phyloP scores from a whole-genome alignment of 177 flowering plant species.

The Tripterygium wilfordii region DNA sequence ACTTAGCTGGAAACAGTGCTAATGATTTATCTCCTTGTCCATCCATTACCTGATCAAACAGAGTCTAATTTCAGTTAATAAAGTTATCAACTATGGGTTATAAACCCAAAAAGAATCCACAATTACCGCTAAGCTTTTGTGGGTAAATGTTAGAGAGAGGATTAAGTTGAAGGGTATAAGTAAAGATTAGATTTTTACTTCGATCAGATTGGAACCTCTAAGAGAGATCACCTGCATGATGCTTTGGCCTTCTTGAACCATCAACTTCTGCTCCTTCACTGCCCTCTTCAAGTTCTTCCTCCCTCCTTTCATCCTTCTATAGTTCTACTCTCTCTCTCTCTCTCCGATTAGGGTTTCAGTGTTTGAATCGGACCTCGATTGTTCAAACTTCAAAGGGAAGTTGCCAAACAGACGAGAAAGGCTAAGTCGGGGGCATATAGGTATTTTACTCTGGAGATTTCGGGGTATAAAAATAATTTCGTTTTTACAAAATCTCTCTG shows the following conservation, averaged over 20 bases:
- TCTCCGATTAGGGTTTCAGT: neutral
- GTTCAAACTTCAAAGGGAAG: neutral
- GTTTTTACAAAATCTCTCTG: no score
- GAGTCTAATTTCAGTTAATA: no score
- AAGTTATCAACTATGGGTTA: no score
- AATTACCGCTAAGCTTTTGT: no score
- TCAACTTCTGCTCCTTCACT: slow-evolving; percentile 29
- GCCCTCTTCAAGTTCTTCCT: slow-evolving; percentile 83
- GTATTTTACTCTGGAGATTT: no score
- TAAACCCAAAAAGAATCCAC: no score
- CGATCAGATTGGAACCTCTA: slow-evolving; percentile 79
- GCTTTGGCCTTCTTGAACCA: slow-evolving; percentile 54
- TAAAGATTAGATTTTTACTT: slow-evolving; percentile 31
- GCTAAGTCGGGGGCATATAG: no score
- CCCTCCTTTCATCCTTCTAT: slow-evolving; percentile 42
- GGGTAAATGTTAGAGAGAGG: no score
- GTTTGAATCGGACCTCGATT: no score
- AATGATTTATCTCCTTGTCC: slow-evolving; percentile 55
- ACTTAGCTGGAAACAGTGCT: slow-evolving; percentile 87
- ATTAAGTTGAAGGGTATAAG: neutral
- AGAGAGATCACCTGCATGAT: slow-evolving; percentile 71
- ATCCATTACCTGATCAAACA: slow-evolving; percentile 65
- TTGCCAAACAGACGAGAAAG: no score
- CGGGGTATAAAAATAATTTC: no score
- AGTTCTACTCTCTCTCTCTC: neutral